These are phyloP conservation scores for Backusella circina DNA, from an alignment of 192 early-diverging fungal species.

Conservation along the genomic window DNA sequence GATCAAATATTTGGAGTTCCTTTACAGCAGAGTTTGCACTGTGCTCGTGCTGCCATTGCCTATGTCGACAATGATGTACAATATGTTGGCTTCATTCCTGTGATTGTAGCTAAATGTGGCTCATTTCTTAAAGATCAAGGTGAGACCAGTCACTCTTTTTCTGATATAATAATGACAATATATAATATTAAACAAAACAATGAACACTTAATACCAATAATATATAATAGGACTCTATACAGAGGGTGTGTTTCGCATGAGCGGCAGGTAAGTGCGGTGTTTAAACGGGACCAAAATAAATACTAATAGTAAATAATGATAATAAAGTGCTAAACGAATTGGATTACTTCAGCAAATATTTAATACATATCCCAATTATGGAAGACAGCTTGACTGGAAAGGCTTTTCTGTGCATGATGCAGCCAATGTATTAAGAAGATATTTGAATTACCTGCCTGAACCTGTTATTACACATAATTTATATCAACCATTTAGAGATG, in stretches of 20 bases:
- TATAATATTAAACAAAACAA: background rate
- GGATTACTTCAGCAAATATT: slow-evolving; percentile 64
- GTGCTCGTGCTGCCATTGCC: slow-evolving; percentile 25
- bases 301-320: background rate
- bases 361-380: slow-evolving; percentile 61
- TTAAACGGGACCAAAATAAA: background rate
- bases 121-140: slow-evolving; percentile 37
- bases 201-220: background rate
- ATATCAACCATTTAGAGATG: slow-evolving; percentile 62
- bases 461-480: slow-evolving; percentile 62
- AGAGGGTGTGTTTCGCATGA: slow-evolving; percentile 71
- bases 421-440: slow-evolving; percentile 67
- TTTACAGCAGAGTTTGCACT: slow-evolving; percentile 19
- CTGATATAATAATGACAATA: background rate
- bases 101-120: slow-evolving; percentile 39
- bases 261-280: slow-evolving; percentile 37
- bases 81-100: slow-evolving; percentile 32
- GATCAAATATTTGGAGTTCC: slow-evolving; percentile 31
- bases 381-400: slow-evolving; percentile 57
- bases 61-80: slow-evolving; percentile 34
- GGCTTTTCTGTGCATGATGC: slow-evolving; percentile 77
- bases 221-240: slow-evolving; percentile 45
- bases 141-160: background rate
- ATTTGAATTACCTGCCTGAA: slow-evolving; percentile 66
- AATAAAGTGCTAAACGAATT: slow-evolving; percentile 60